Evolutionary conservation across 495 filamentous ascomycete genomes (phyloP).

Genomic region (Penicillium argentinense): DNA sequence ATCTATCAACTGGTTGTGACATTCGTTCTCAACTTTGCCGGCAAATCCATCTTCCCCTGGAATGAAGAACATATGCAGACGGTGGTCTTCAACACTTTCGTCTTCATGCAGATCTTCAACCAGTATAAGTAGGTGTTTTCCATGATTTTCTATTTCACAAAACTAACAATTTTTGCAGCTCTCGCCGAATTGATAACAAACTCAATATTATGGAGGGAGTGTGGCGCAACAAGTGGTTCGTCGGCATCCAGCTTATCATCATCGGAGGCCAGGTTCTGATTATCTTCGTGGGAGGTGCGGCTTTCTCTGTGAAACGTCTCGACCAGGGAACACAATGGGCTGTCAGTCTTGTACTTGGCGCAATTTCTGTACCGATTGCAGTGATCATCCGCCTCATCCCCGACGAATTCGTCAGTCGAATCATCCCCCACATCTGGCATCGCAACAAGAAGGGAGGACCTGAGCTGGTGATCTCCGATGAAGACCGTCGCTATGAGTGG

Average conservation of each 20-base stretch:
- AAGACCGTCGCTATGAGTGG: slow-evolving; percentile 68
- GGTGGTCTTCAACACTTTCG: slow-evolving; percentile 86
- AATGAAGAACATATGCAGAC: slow-evolving; percentile 50
- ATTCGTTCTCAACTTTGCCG: slow-evolving; percentile 74
- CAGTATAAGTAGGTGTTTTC: slow-evolving; percentile 49
- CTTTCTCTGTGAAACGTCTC: slow-evolving; percentile 63
- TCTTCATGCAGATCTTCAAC: slow-evolving; percentile 97
- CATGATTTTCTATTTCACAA: neutral
- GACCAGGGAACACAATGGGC: slow-evolving; percentile 68
- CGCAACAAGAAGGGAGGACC: slow-evolving; percentile 44
- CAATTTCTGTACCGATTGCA: slow-evolving; percentile 68
- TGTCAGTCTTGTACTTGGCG: slow-evolving; percentile 69
- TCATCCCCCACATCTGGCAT: slow-evolving; percentile 54
- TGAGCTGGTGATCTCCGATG: slow-evolving; percentile 65
- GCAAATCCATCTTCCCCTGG: slow-evolving; percentile 62
- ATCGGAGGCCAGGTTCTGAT: slow-evolving; percentile 79
- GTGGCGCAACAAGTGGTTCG: slow-evolving; percentile 75
- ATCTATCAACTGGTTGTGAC: slow-evolving; percentile 83
- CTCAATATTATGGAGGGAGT: slow-evolving; percentile 91
- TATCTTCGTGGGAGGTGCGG: slow-evolving; percentile 70
- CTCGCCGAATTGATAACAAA: slow-evolving; percentile 81
- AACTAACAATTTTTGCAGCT: slow-evolving; percentile 29
- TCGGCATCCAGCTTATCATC: slow-evolving; percentile 79
- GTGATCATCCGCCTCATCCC: slow-evolving; percentile 73
- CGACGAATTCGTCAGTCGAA: slow-evolving; percentile 58